Evolutionary conservation across 2,329 filamentous ascomycete species (phyloP).

Genomic region (Diaporthe eres): DNA sequence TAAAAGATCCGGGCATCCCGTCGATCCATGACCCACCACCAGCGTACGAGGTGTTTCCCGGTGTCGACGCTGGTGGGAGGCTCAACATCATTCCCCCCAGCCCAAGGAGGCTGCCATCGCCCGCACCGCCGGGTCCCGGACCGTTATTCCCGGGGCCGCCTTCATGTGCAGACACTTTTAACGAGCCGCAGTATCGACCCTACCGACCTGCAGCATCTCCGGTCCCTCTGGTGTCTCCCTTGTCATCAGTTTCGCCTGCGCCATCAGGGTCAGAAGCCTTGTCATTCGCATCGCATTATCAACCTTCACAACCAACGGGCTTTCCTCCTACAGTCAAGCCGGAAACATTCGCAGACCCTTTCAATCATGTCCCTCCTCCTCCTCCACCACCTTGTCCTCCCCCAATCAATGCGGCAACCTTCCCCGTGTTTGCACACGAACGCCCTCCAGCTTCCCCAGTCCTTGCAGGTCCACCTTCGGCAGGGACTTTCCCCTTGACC

Average conservation of each 20-base stretch:
- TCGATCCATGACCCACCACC: constrained; percentile 4
- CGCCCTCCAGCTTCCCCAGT: constrained; percentile 6
- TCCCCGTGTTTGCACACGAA: constrained; percentile 5
- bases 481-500: not conserved
- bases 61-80: constrained; percentile 10
- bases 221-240: not conserved
- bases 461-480: not conserved
- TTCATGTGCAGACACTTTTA: constrained; percentile 5
- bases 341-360: constrained; percentile 7
- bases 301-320: constrained; percentile 15
- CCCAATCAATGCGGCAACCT: constrained; percentile 2
- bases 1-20: not conserved
- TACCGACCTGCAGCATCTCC: constrained; percentile 8
- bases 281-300: not conserved
- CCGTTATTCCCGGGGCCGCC: constrained; percentile 6
- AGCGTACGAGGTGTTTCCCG: constrained; percentile 17
- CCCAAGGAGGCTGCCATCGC: not conserved
- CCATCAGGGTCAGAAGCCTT: not conserved
- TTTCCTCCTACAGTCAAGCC: constrained; percentile 1
- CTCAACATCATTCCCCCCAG: constrained; percentile 13
- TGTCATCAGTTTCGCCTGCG: not conserved
- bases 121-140: not conserved
- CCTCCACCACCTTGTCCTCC: not conserved
- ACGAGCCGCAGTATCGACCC: constrained; percentile 14
- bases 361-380: not conserved